phyloP scores from a whole-genome alignment of 139 green algal genomes.

The Picochlorum sp. region DNA sequence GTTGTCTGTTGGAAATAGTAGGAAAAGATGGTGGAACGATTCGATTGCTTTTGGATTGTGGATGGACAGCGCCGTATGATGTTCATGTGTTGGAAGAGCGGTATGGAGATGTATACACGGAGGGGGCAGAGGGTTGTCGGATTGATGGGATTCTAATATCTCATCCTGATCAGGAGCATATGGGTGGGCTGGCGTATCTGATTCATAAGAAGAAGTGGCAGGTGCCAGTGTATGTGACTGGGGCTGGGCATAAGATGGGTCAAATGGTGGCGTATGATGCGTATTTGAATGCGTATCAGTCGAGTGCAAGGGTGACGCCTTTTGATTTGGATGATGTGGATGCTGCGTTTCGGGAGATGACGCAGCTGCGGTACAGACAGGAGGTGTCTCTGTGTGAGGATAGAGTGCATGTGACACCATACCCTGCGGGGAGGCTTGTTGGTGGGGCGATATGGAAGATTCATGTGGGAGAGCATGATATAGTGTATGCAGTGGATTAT shows the following conservation, averaged over 20 bases:
- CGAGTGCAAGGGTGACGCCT: constrained; percentile 44
- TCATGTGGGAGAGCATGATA: constrained; percentile 52
- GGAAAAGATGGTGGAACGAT: background rate
- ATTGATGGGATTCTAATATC: constrained; percentile 63
- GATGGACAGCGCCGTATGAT: constrained; percentile 76
- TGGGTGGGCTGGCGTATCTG: constrained; percentile 79
- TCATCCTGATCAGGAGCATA: constrained; percentile 64
- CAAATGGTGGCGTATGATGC: constrained; percentile 79
- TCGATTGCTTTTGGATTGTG: constrained; percentile 66
- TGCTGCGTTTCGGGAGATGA: constrained; percentile 54
- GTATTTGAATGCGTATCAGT: constrained; percentile 39
- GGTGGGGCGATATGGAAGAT: constrained; percentile 83
- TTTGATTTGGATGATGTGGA: constrained; percentile 78
- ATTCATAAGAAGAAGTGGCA: constrained; percentile 22
- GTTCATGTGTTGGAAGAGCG: constrained; percentile 47
- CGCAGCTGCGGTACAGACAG: constrained; percentile 60
- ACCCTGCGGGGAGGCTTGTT: constrained; percentile 70
- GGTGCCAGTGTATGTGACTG: constrained; percentile 67
- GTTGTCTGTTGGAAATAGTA: background rate
- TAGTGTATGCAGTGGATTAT: constrained; percentile 85
- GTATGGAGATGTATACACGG: background rate
- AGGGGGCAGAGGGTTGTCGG: constrained; percentile 11
- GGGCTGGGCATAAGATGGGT: constrained; percentile 73
- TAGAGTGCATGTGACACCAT: constrained; percentile 64
- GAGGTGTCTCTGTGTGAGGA: constrained; percentile 33